phyloP scores from a whole-genome alignment of 257 asterid species.

The Capsicum pubescens region DNA sequence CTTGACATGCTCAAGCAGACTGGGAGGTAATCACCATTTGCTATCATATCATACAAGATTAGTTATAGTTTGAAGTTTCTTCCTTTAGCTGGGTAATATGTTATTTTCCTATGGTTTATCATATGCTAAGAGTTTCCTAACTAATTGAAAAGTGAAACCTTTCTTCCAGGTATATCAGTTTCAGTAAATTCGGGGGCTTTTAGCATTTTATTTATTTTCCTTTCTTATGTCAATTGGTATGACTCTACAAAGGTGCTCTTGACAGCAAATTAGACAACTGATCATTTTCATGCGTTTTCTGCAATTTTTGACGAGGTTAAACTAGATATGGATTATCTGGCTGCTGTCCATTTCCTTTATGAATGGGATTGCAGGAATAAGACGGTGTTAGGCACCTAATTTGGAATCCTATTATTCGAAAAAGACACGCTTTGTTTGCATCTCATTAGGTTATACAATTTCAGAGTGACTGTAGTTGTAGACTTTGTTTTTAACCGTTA shows the following conservation, averaged over 20 bases:
- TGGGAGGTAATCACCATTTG: conserved; percentile 61
- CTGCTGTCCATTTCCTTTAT: not conserved
- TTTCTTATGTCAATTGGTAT: not conserved
- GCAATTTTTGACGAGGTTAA: conserved; percentile 16
- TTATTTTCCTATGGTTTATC: not conserved
- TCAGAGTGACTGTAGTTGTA: not conserved
- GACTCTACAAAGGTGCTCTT: not conserved
- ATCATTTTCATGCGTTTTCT: not conserved
- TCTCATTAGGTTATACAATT: not conserved
- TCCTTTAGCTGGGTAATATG: not conserved
- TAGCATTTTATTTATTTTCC: not conserved
- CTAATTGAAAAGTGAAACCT: not conserved
- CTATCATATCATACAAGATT: not conserved
- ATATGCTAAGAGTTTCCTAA: not conserved
- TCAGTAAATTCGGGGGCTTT: not conserved
- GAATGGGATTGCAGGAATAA: not conserved
- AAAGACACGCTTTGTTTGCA: not conserved
- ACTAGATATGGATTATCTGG: not conserved
- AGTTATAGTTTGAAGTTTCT: not conserved
- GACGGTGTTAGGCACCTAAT: not conserved
- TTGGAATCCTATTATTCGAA: not conserved
- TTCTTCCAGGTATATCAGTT: not conserved
- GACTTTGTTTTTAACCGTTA: not conserved
- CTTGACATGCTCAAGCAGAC: conserved; percentile 99
- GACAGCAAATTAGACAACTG: not conserved